Evolutionary conservation across 768 basidiomycete species (phyloP).

Genomic region (Tylopilus sp.): DNA sequence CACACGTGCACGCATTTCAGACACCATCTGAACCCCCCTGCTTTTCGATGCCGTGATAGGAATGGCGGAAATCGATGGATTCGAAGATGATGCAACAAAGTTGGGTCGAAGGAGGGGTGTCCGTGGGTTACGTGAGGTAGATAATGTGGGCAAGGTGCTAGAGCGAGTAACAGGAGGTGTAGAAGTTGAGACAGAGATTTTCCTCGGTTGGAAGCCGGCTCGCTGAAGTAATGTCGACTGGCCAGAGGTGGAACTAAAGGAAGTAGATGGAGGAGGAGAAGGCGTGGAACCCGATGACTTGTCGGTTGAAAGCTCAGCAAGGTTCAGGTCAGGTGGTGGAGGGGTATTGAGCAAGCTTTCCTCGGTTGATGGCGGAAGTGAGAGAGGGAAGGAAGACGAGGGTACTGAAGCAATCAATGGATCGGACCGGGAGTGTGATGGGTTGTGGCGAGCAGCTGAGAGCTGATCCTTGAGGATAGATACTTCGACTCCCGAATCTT

Average conservation of each 20-base stretch:
- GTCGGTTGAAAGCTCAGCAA: slow-evolving; percentile 51
- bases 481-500: slow-evolving; percentile 85
- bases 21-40: slow-evolving; percentile 89
- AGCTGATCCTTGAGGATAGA: slow-evolving; percentile 80
- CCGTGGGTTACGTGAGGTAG: slow-evolving; percentile 46
- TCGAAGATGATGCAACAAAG: slow-evolving; percentile 39
- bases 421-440: slow-evolving; percentile 27
- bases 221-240: slow-evolving; percentile 51
- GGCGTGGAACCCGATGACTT: slow-evolving; percentile 38
- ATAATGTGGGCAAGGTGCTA: slow-evolving; percentile 51
- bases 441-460: slow-evolving; percentile 34
- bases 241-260: slow-evolving; percentile 34
- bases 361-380: slow-evolving; percentile 31
- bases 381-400: slow-evolving; percentile 36
- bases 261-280: slow-evolving; percentile 30
- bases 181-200: slow-evolving; percentile 37
- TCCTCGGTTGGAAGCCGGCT: slow-evolving; percentile 45
- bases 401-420: slow-evolving; percentile 26
- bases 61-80: slow-evolving; percentile 28
- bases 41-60: slow-evolving; percentile 56
- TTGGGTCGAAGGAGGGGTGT: slow-evolving; percentile 40
- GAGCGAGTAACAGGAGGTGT: slow-evolving; percentile 56
- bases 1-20: slow-evolving; percentile 85
- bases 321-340: slow-evolving; percentile 58
- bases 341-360: slow-evolving; percentile 58